Percentiles rank a stretch among this genome's conserved stretches.
These are phyloP conservation scores for peach (Prunus persica) DNA, from an alignment of 306 rosid genomes.

Conservation along the genomic window Prunus_persica_NCBIv2 NC_034012.1:12982501-12983000, in stretches of 20 bases:
- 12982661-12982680: background rate
- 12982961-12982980: no score
- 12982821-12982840: background rate
- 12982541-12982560: slow-evolving; percentile 31
- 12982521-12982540: slow-evolving; percentile 47
- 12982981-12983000: no score
- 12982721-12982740: slow-evolving; percentile 11
- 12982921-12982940: no score
- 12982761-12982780: slow-evolving; percentile 14
- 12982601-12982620: background rate
- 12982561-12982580: background rate
- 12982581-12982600: background rate
- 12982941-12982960: no score
- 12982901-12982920: no score
- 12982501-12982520: slow-evolving; percentile 51
- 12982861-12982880: background rate
- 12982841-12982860: background rate
- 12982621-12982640: background rate
- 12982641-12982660: background rate
- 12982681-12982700: slow-evolving; percentile 1
- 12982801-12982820: no score
- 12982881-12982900: no score
- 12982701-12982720: slow-evolving; percentile 12
- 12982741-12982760: background rate
- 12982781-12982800: no score